A percentile compares a stretch with the other conserved stretches of the same genome.
These are phyloP conservation scores for Alopecurus myosuroides DNA, from an alignment of 176 grass and related monocot genomes.

Conservation along the genomic window DNA sequence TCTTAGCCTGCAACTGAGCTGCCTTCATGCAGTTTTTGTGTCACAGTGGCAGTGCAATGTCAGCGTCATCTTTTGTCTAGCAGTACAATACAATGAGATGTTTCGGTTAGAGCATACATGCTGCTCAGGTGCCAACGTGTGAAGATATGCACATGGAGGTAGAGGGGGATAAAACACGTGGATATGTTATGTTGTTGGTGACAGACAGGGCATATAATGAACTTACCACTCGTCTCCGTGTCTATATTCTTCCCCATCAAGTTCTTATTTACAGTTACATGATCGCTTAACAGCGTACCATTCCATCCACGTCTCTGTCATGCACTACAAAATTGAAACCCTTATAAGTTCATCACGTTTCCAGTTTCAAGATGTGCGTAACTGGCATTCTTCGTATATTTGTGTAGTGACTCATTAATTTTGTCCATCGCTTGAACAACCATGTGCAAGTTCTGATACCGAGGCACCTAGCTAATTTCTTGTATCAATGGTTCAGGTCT, in stretches of 20 bases:
- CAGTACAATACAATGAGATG: neutral
- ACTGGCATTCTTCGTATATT: neutral
- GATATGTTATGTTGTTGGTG: neutral
- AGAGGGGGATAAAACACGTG: neutral
- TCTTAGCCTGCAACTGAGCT: neutral
- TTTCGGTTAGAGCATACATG: conserved; percentile 5
- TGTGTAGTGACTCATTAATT: neutral
- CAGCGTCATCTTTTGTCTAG: neutral
- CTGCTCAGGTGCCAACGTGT: conserved; percentile 1
- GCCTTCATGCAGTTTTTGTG: neutral
- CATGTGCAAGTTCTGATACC: conserved; percentile 1
- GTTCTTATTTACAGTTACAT: conserved; percentile 8
- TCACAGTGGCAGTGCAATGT: neutral
- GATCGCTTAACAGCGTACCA: neutral
- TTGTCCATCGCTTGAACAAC: neutral
- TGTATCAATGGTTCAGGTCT: conserved; percentile 47
- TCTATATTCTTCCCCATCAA: neutral
- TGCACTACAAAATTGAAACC: neutral
- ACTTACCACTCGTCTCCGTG: neutral
- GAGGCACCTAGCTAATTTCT: conserved; percentile 24
- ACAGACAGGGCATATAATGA: neutral
- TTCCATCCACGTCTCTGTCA: neutral
- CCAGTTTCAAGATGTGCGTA: neutral
- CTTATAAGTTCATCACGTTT: neutral
- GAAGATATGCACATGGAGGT: neutral